Evolutionary conservation across 208 protist species (phyloP).

Genomic region (Acanthamoeba sp.): DNA sequence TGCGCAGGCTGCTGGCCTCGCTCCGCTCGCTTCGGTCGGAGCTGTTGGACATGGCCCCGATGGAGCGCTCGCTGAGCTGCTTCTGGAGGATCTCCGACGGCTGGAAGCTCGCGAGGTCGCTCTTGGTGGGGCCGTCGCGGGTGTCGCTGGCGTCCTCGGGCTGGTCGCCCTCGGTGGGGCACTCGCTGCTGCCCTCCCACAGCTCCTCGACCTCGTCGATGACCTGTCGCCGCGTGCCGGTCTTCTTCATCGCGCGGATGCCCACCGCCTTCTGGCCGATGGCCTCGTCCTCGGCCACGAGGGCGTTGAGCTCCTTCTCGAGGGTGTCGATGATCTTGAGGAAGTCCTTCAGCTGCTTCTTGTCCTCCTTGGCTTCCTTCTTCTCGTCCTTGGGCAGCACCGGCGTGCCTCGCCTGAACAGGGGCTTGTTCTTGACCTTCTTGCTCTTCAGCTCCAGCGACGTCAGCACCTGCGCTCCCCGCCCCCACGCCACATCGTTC

Average conservation of each 20-base stretch:
- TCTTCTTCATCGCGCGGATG: constrained; percentile 26
- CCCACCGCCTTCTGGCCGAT: background rate
- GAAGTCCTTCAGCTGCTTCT: constrained; percentile 11
- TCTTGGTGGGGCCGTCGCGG: constrained; percentile 34
- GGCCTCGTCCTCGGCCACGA: constrained; percentile 11
- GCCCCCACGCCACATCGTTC: too few species aligned
- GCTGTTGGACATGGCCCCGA: background rate
- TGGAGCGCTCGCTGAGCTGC: constrained; percentile 24
- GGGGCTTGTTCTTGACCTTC: constrained; percentile 61
- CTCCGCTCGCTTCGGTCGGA: background rate
- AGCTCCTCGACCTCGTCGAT: constrained; percentile 38
- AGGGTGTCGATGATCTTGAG: constrained; percentile 20
- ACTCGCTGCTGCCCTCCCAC: background rate
- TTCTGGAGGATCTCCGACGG: background rate
- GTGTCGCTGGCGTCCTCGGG: background rate
- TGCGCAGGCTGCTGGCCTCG: background rate
- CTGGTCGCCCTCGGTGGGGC: background rate
- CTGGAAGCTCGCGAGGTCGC: background rate
- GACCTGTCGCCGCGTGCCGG: background rate
- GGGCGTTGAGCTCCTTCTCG: constrained; percentile 44
- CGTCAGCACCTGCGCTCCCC: background rate
- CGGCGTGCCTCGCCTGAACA: background rate
- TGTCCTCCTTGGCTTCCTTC: constrained; percentile 45
- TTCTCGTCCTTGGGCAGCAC: constrained; percentile 45
- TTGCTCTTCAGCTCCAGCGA: constrained; percentile 14